Percentiles rank a stretch among this genome's conserved stretches.
These are phyloP conservation scores for Vachellia collinsii DNA, from an alignment of 306 rosid genomes.

Conservation along the genomic window DNA sequence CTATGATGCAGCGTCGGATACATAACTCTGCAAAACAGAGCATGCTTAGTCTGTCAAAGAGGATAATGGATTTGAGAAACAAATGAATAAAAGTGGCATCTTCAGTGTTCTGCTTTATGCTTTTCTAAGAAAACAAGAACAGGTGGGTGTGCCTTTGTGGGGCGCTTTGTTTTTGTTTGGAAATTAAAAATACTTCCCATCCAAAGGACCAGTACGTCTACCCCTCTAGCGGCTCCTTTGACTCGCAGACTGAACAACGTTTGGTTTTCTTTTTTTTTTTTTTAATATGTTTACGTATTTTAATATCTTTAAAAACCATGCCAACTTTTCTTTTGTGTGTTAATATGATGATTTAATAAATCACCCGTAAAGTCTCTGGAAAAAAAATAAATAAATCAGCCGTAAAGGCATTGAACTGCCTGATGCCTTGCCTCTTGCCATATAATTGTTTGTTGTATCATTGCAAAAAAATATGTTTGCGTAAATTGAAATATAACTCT, in stretches of 20 bases:
- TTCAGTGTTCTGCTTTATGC: background rate
- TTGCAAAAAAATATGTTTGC: no score
- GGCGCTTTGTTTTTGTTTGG: background rate
- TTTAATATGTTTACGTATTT: no score
- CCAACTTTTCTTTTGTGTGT: no score
- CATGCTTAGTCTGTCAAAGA: background rate
- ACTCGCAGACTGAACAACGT: constrained; percentile 2
- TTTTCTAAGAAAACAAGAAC: background rate
- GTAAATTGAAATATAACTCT: no score
- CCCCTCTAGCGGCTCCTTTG: background rate
- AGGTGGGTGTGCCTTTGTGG: background rate
- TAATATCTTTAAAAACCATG: no score
- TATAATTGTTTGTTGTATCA: no score
- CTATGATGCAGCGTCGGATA: no score
- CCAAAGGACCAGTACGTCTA: background rate
- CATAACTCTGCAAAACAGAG: background rate
- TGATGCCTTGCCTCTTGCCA: no score
- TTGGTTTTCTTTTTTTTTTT: background rate
- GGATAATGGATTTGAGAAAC: background rate
- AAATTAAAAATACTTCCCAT: background rate
- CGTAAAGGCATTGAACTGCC: no score
- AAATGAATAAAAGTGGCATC: background rate
- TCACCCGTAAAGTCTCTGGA: no score
- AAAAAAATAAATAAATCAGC: no score
- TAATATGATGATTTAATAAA: no score